Evolutionary conservation across 2,329 filamentous ascomycete genomes (phyloP), one percentile per base, ranked within the genome.

Genomic region (Parascedosporium putredinis): DNA sequence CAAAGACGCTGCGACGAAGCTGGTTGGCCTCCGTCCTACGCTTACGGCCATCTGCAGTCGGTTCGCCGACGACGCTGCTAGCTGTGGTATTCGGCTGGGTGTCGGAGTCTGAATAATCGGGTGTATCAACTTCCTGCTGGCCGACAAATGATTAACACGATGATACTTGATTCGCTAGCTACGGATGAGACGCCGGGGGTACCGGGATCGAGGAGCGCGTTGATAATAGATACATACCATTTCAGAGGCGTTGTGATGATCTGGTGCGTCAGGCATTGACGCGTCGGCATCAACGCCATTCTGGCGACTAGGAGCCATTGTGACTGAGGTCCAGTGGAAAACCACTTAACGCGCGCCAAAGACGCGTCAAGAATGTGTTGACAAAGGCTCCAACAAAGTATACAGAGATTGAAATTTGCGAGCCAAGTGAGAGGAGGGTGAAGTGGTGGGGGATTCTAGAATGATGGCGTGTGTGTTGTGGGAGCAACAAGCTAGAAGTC

Each of bases 1-100:
- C 90, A 59, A 96, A 85, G 54, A 96, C 88, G 65, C 84, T 95
- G 64, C 94, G 87, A 51, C 93, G 85, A 61, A 97, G 76, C 66
- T 94, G 85, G 56, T 89, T 88, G 52, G 84, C 90, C 62, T 96
- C 89, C 51, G 88, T 84, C 58, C 91, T 82, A 62, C 84, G 82
- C 71, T 86, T 94, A 48, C 90, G 83, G 25, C 88, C 89, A 70
- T 97, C 91, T 44, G 71, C 69, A 38, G 74, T 62, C 40, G 71
- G 68, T 58, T 96, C 91, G 49, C 89, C 91, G 50, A 77, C 82
- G 58, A 95, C 81, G 65, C 90, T 96, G 70, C 88, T 95, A 49
- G 86, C 88, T 46, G 79, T 82, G 10, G 79, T 83, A 57, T 83
- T 83, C 8, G 78, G 77, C 54, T 83, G 82, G 16, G 79, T 82